Evolutionary conservation across 768 basidiomycete species (phyloP).

Genomic region (Hygrophoropsis aurantiaca): DNA sequence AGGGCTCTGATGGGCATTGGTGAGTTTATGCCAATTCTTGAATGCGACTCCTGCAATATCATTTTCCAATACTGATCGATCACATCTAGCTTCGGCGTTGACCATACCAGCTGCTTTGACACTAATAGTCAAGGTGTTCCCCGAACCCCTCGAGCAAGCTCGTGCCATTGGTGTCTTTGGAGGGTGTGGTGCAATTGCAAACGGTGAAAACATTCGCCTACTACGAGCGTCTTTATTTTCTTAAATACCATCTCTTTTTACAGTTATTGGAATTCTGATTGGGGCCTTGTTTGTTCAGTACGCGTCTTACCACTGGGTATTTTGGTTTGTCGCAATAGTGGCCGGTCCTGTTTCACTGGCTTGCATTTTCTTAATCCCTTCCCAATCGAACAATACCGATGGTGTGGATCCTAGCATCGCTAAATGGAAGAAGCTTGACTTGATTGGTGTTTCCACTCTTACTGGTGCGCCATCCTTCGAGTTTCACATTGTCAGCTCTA

Average conservation of each 20-base stretch:
- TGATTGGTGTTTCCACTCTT: conserved; percentile 38
- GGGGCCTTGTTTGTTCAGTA: conserved; percentile 44
- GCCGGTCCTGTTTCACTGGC: conserved; percentile 30
- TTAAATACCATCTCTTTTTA: neutral
- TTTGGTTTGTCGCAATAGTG: conserved; percentile 46
- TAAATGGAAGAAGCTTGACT: conserved; percentile 34
- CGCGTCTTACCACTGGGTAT: conserved; percentile 49
- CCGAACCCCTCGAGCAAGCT: conserved; percentile 45
- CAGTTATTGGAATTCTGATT: conserved; percentile 42
- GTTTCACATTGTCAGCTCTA: too few species aligned
- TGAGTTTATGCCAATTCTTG: conserved; percentile 12
- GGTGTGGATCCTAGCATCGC: neutral
- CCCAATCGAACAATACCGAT: conserved; percentile 8
- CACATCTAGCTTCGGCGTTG: conserved; percentile 42
- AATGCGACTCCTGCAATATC: conserved; percentile 3
- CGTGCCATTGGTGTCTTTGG: conserved; percentile 48
- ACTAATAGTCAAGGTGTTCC: conserved; percentile 50
- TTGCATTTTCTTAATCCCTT: conserved; percentile 36
- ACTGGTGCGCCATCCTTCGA: conserved; percentile 26
- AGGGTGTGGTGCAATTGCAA: conserved; percentile 45
- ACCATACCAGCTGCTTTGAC: conserved; percentile 52
- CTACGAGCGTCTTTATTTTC: neutral
- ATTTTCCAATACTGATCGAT: too few species aligned
- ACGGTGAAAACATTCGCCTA: conserved; percentile 26
- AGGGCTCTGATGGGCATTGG: conserved; percentile 52